phyloP scores from a whole-genome alignment of 306 rosid species.

The Dryas drummondii region DNA sequence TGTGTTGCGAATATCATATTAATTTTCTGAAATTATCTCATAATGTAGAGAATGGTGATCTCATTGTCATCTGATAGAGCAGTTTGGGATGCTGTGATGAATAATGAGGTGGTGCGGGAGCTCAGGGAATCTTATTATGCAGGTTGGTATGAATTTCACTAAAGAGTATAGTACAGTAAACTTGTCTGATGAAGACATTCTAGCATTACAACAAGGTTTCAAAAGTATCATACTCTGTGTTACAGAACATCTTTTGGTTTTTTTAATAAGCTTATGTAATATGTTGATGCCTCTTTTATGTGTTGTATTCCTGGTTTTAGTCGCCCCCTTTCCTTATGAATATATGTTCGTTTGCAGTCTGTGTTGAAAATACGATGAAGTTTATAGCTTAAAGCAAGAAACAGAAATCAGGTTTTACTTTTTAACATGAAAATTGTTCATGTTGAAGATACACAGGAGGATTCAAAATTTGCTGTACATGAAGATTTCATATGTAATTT shows the following conservation, averaged over 20 bases:
- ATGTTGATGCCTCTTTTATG: neutral
- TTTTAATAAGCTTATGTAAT: neutral
- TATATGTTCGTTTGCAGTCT: neutral
- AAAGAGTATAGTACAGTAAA: neutral
- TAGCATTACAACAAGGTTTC: neutral
- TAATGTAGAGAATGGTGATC: constrained; percentile 63
- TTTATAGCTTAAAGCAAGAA: neutral
- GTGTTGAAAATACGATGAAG: neutral
- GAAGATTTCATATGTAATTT: neutral
- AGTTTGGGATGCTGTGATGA: constrained; percentile 81
- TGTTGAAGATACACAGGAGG: neutral
- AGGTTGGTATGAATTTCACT: constrained; percentile 40
- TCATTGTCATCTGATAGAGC: constrained; percentile 67
- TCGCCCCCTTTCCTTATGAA: neutral
- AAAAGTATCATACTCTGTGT: neutral
- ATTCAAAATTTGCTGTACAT: neutral
- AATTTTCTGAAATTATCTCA: neutral
- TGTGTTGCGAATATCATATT: neutral
- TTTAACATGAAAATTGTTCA: neutral
- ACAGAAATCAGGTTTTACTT: neutral
- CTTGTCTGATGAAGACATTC: neutral
- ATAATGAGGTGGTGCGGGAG: constrained; percentile 68
- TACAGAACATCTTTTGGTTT: neutral
- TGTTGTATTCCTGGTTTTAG: neutral
- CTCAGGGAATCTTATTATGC: constrained; percentile 47